These are phyloP conservation scores for Megacollybia marginata DNA, from an alignment of 768 basidiomycete species.

Conservation along the genomic window DNA sequence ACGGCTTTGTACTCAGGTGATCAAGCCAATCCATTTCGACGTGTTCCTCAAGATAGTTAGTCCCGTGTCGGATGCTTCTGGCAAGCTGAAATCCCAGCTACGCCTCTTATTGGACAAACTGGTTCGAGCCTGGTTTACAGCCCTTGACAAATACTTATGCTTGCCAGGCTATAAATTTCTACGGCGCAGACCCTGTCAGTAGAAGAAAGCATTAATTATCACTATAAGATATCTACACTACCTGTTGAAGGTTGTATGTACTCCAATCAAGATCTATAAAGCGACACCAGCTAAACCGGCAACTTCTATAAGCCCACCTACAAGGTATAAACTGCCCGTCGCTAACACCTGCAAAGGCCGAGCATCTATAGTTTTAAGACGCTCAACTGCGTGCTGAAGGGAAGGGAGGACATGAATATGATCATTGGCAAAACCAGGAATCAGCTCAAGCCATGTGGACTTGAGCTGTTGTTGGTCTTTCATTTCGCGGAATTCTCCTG, in stretches of 20 bases:
- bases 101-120: slow-evolving; percentile 49
- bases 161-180: slow-evolving; percentile 48
- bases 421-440: slow-evolving; percentile 52
- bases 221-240: not conserved
- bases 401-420: slow-evolving; percentile 77
- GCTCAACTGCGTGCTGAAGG: slow-evolving; percentile 80
- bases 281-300: slow-evolving; percentile 71
- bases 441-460: slow-evolving; percentile 59
- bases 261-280: slow-evolving; percentile 27
- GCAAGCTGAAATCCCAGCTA: slow-evolving; percentile 31
- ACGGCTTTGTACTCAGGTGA: too few relatives aligned
- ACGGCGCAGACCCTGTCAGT: slow-evolving; percentile 27
- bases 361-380: slow-evolving; percentile 41
- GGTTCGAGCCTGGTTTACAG: slow-evolving; percentile 20
- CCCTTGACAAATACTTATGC: not conserved
- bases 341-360: slow-evolving; percentile 60
- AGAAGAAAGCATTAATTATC: slow-evolving; percentile 8
- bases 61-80: slow-evolving; percentile 17
- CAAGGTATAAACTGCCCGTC: slow-evolving; percentile 86
- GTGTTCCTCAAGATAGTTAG: slow-evolving; percentile 38
- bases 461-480: slow-evolving; percentile 74
- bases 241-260: slow-evolving; percentile 6
- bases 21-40: slow-evolving; percentile 53
- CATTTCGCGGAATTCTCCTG: slow-evolving; percentile 55
- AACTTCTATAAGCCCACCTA: slow-evolving; percentile 91